phyloP scores from a whole-genome alignment of 306 rosid genomes.

The Astragalus membranaceus region DNA sequence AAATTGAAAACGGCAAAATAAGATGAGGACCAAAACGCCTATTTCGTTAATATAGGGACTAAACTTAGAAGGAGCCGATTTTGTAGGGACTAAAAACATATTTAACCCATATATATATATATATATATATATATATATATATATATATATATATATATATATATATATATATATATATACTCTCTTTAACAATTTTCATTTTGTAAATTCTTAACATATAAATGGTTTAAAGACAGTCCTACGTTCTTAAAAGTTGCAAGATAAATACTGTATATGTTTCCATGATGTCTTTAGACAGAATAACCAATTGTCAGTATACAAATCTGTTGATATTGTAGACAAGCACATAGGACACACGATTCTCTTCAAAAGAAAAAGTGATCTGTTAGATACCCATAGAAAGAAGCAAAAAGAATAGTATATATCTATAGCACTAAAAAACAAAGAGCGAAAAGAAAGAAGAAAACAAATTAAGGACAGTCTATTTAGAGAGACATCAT shows the following conservation, averaged over 20 bases:
- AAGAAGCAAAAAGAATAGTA: slow-evolving; percentile 28
- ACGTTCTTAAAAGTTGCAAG: background rate
- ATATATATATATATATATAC: too few relatives aligned
- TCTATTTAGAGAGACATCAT: too few relatives aligned
- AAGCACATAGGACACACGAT: slow-evolving; percentile 22
- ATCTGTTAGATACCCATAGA: slow-evolving; percentile 6
- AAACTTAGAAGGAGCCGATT: too few relatives aligned
- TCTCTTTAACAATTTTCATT: background rate
- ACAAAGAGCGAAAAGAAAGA: slow-evolving; percentile 18
- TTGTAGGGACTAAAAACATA: too few relatives aligned
- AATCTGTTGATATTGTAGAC: slow-evolving; percentile 21
- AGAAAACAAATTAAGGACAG: slow-evolving; percentile 22
- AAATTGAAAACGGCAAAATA: too few relatives aligned
- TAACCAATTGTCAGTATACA: background rate
- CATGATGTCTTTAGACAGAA: background rate
- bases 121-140: too few relatives aligned
- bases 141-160: too few relatives aligned
- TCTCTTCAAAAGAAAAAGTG: slow-evolving; percentile 21
- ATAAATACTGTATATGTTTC: background rate
- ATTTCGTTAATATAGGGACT: too few relatives aligned
- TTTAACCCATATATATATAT: too few relatives aligned
- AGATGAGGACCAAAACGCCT: too few relatives aligned
- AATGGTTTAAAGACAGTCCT: background rate
- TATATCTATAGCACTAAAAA: slow-evolving; percentile 4
- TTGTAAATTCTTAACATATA: background rate